Evolutionary conservation across 805 yeast genomes (phyloP), one percentile per base, ranked within the genome.

Genomic region (Wickerhamiella kurtzmanii): DNA sequence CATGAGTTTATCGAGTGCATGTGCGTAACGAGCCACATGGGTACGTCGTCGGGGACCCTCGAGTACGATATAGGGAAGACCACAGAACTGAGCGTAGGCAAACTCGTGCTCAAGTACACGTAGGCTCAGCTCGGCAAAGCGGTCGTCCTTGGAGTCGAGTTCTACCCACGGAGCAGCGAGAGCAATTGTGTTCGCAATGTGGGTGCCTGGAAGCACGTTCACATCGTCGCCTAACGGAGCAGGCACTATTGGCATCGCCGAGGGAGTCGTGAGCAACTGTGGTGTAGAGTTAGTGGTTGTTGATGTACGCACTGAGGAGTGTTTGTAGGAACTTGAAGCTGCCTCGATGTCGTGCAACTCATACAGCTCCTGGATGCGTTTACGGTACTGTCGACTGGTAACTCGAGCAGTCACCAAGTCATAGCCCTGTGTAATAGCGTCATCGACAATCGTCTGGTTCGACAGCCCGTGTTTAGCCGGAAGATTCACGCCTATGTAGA

Each of bases 141-240:
- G 50, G 0, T 63, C 59, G 57, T 77, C 75, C 8, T 64, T 62
- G 25, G 78, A 71, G 52, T 79, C 85, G 37, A 79, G 60, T 55
- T 79, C 85, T n/a, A 79, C 65, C 85, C 86, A 80, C 2, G 82
- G 75, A 0, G 85, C 73, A 2, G 79, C 60, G 25, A 79, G 55
- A 0, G 83, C 85, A 20, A 80, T 70, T 5, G 75, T 61, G 51
- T 62, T 60, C 1, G 55, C 45, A 2, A 68, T 59, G 54, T 73
- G 74, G 0, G 59, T 51, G 0, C 75, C 76, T 0, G 71, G 66
- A 8, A 66, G 57, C 3, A 73, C 54, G 43, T 65, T 67, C 4
- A 73, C 69, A 44, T 74, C 77, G 3, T 60, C 59, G 2, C 63
- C 52, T 3, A 58, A 56, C 1, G 77, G 76, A 8, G 41, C 41